Base-by-base conservation (phyloP, 352 stramenopile species). In the Saprolegnia diclina region DNA sequence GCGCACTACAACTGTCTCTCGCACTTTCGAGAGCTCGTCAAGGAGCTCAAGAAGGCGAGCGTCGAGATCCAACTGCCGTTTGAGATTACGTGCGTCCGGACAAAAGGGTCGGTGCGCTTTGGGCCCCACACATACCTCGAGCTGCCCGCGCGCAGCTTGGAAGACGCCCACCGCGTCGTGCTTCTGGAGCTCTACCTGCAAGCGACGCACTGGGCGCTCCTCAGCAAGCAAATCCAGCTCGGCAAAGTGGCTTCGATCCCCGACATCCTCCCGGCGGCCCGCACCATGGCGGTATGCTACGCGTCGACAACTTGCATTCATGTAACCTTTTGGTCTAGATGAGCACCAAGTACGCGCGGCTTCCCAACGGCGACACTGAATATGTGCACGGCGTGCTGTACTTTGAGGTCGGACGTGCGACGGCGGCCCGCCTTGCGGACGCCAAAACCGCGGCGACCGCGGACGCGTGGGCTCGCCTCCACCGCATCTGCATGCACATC, bases 11-110 rank as follows among this genome's bases (percentile, higher is more conserved):
- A 66, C 40, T 26, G 7, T 0, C 22, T 42, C 11, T 24, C 5
- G 13, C 40, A 66, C 44, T 54, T 66, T 13, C 21, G 9, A 22
- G n/a, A 13, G 19, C 13, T 66, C 6, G 38, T 66, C 40, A 50
- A 66, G 26, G n/a, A 42, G 9, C 40, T 66, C 57, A 50, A 66
- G 26, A 22, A 61, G 22, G 26, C 32, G 9, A 61, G 19, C 22
- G 16, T 37, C 26, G 21, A 40, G 11, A 37, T 61, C 26, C 11
- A 16, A 16, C 11, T 21, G 21, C 53, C 19, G 5, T 21, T 40
- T 26, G 19, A 35, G 11, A 35, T 26, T n/a, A 18, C 24, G 21
- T 26, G 32, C 26, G 7, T 14, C 5, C 53, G 26, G 4, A 61
- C 53, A 14, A 16, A 42, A 42, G 53, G 16, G 53, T 10, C 5